Conservation (phyloP, 78 protist genomes). For the Dictyostelium brefeldianum region DNA sequence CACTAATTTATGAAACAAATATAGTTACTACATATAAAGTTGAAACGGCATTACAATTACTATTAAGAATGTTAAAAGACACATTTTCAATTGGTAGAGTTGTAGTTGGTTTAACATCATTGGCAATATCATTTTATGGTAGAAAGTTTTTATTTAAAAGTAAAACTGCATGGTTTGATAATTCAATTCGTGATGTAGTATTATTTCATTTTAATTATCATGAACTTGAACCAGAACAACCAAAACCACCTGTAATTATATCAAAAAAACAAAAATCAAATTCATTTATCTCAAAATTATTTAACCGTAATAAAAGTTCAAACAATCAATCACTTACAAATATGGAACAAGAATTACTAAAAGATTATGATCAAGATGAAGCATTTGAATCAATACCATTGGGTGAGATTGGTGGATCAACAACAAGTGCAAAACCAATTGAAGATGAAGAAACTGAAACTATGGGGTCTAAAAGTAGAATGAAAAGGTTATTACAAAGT, state of each 20-base stretch:
- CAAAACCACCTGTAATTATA: too few species aligned
- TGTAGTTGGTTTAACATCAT: not conserved
- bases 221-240: not conserved
- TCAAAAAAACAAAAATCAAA: too few species aligned
- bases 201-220: slow-evolving; percentile 2
- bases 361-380: not conserved
- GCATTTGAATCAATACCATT: too few species aligned
- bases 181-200: not conserved
- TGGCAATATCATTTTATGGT: not conserved
- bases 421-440: too few species aligned
- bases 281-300: not conserved
- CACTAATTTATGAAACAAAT: not conserved
- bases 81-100: not conserved
- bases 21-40: not conserved
- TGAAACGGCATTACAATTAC: not conserved
- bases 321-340: too few species aligned
- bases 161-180: not conserved
- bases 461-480: not conserved
- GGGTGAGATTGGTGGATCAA: too few species aligned
- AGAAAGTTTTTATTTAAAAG: slow-evolving; percentile 7
- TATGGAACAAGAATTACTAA: not conserved
- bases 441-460: not conserved
- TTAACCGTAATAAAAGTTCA: not conserved
- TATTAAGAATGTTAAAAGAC: not conserved
- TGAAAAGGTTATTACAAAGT: not conserved